phyloP scores from a whole-genome alignment of 305 asterid species.

The Plantago coronopus region DNA sequence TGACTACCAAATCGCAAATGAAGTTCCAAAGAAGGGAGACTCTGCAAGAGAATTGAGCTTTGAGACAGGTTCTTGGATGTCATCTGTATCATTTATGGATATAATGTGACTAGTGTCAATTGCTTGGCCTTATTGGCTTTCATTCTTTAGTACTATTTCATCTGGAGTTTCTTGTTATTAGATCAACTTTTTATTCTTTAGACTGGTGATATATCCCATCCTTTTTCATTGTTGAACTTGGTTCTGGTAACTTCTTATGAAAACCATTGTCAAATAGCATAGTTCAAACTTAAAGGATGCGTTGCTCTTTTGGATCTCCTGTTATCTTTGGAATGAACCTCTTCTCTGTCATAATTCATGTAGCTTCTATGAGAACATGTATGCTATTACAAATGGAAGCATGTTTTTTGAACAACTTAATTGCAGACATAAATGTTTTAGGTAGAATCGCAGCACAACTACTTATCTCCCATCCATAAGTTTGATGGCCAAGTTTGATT shows the following conservation, averaged over 20 bases:
- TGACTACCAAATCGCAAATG: background rate
- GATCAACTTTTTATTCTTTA: background rate
- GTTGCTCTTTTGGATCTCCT: no score
- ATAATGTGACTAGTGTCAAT: background rate
- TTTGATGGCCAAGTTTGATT: no score
- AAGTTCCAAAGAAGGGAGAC: background rate
- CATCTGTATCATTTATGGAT: background rate
- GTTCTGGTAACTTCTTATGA: background rate
- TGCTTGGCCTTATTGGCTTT: background rate
- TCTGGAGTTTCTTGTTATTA: background rate
- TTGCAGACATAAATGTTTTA: no score
- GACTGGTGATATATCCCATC: background rate
- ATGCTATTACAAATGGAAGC: no score
- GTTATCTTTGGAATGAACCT: background rate
- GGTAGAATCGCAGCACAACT: no score
- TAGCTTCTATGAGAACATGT: no score
- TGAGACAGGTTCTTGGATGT: background rate
- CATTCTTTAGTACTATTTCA: slow-evolving; percentile 2
- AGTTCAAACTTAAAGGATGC: background rate
- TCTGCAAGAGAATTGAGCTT: slow-evolving; percentile 3
- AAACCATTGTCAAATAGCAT: background rate
- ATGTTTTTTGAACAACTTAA: no score
- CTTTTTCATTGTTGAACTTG: background rate
- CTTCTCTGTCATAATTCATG: background rate
- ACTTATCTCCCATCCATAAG: no score